Conservation (phyloP, 495 filamentous ascomycete genomes). For the Penicillium bialowiezense region DNA sequence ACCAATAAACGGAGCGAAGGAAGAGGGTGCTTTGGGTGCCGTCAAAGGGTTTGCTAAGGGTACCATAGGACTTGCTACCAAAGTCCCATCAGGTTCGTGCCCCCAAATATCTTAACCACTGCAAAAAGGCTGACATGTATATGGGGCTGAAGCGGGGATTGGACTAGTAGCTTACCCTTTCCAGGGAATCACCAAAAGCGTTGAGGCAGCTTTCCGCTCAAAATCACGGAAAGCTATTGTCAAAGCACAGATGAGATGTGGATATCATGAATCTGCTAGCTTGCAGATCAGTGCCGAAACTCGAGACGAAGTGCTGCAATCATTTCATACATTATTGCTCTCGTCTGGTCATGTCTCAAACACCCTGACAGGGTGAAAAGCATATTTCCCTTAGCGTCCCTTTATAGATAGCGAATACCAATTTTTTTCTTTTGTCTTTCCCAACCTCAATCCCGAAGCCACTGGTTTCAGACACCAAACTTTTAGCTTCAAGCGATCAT, state of each 20-base stretch:
- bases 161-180: slow-evolving; percentile 12
- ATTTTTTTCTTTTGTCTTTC: too few species aligned
- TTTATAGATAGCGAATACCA: too few species aligned
- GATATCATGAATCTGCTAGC: background rate
- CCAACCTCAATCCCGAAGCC: too few species aligned
- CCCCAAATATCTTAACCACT: background rate
- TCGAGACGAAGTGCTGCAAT: background rate
- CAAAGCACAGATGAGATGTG: background rate
- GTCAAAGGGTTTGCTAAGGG: slow-evolving; percentile 62
- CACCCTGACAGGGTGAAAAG: too few species aligned
- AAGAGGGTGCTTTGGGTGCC: slow-evolving; percentile 57
- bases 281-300: background rate
- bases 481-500: too few species aligned
- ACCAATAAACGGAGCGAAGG: slow-evolving; percentile 59
- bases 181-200: slow-evolving; percentile 11
- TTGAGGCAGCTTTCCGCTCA: slow-evolving; percentile 1
- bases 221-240: slow-evolving; percentile 1
- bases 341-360: too few species aligned
- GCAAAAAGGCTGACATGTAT: background rate
- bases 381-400: too few species aligned
- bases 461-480: too few species aligned
- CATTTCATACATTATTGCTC: background rate
- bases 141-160: background rate
- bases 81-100: slow-evolving; percentile 38
- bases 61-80: slow-evolving; percentile 67